Conservation (phyloP, 148 eudicot genomes). For the Rhododendron williamsianum region DNA sequence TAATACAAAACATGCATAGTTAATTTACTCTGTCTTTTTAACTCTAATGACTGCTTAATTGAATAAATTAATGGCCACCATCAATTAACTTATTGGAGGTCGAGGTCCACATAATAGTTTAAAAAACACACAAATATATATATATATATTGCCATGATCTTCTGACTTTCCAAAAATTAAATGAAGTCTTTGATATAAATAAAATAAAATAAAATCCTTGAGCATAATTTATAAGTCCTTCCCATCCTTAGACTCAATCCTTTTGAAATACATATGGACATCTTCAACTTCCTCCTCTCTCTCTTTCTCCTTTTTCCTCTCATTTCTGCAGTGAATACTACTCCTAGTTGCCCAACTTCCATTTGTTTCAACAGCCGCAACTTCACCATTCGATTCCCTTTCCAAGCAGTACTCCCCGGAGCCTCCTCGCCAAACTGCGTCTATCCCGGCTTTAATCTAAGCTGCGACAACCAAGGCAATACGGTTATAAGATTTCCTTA, state of each 20-base stretch:
- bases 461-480: slow-evolving; percentile 31
- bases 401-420: slow-evolving; percentile 24
- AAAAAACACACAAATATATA: neutral
- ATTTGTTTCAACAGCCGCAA: slow-evolving; percentile 25
- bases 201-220: neutral
- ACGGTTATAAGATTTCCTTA: slow-evolving; percentile 39
- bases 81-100: neutral
- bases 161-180: neutral
- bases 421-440: slow-evolving; percentile 36
- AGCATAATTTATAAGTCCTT: neutral
- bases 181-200: neutral
- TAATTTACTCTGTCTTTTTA: no score
- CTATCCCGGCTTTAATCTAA: slow-evolving; percentile 53
- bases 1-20: no score
- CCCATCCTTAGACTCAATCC: neutral
- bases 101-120: neutral
- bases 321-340: neutral
- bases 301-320: slow-evolving; percentile 10
- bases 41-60: neutral
- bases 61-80: neutral
- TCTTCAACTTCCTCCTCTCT: slow-evolving; percentile 17
- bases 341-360: slow-evolving; percentile 23
- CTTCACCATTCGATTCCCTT: slow-evolving; percentile 48
- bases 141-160: neutral
- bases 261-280: slow-evolving; percentile 21